phyloP scores from a whole-genome alignment of 441 rosid genomes.

The Gossypium davidsonii region DNA sequence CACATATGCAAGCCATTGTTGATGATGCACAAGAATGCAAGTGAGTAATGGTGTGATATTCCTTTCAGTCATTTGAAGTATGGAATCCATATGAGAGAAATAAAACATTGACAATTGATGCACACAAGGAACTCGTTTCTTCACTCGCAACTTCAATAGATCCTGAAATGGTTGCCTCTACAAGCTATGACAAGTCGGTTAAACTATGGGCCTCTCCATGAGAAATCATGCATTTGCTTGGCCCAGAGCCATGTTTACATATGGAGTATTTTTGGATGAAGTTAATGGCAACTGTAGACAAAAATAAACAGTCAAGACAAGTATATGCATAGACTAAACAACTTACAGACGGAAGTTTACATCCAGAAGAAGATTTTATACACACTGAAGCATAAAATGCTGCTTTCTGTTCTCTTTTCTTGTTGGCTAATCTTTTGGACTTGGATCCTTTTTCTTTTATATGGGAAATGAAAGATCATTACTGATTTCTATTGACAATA shows the following conservation, averaged over 20 bases:
- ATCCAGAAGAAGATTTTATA: neutral
- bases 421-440: neutral
- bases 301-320: neutral
- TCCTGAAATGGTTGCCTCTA: conserved; percentile 33
- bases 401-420: neutral
- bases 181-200: conserved; percentile 35
- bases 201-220: conserved; percentile 29
- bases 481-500: too few relatives aligned
- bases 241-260: neutral
- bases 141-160: conserved; percentile 26
- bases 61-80: conserved; percentile 31
- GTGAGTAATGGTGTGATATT: neutral
- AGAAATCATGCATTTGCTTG: neutral
- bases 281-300: neutral
- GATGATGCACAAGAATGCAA: too few relatives aligned
- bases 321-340: neutral
- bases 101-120: conserved; percentile 23
- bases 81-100: conserved; percentile 37
- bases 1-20: neutral
- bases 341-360: neutral
- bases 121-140: conserved; percentile 30
- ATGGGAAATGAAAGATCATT: neutral
- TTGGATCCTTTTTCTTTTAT: neutral
- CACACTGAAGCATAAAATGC: neutral
- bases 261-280: neutral